Percentiles rank a stretch among this genome's conserved stretches.
phyloP scores from a whole-genome alignment of 1,284 basidiomycete genomes.

The Ceratobasidium sp. region DNA sequence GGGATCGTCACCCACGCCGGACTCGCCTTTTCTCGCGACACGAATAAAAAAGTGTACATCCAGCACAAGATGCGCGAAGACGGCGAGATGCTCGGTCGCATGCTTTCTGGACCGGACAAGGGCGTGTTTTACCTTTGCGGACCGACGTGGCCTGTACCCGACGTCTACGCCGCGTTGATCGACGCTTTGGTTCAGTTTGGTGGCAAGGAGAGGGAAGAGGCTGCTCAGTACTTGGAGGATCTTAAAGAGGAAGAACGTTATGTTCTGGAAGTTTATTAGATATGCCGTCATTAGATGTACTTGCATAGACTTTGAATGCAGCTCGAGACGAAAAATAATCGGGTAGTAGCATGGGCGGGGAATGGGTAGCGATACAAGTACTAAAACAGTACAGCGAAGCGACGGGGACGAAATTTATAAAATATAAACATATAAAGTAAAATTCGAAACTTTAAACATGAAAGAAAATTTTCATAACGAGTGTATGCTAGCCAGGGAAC shows the following conservation, averaged over 20 bases:
- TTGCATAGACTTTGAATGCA: conserved; percentile 9
- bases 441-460: not conserved
- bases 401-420: not conserved
- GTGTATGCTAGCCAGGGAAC: not conserved
- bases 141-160: conserved; percentile 98
- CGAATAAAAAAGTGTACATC: conserved; percentile 94
- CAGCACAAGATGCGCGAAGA: conserved; percentile 98
- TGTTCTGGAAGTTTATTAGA: conserved; percentile 84
- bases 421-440: conserved; percentile 1
- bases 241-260: conserved; percentile 98
- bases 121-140: conserved; percentile 98
- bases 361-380: conserved; percentile 32
- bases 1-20: conserved; percentile 90
- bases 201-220: conserved; percentile 73
- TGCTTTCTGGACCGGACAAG: conserved; percentile 67
- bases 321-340: not conserved
- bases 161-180: conserved; percentile 93
- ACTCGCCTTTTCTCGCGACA: conserved; percentile 97
- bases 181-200: conserved; percentile 80
- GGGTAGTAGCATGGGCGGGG: not conserved
- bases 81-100: conserved; percentile 77
- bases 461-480: not conserved
- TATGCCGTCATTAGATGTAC: not conserved
- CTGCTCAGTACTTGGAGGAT: conserved; percentile 87
- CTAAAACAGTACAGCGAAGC: conserved; percentile 25